Conservation (phyloP, 768 basidiomycete genomes). For the Ephemerocybe angulata region DNA sequence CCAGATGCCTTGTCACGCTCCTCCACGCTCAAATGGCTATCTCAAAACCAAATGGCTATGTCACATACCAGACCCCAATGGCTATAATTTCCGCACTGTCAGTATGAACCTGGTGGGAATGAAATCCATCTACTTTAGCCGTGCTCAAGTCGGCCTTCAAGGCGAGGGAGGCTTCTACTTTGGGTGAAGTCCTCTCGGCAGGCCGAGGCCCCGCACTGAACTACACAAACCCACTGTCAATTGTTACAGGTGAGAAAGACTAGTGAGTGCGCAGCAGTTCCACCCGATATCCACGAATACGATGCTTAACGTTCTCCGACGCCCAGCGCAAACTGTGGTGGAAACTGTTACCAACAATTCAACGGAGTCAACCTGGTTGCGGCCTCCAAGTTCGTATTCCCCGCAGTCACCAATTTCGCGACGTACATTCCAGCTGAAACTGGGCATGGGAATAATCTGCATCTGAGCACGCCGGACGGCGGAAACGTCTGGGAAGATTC, state of each 20-base stretch:
- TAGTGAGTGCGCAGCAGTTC: constrained; percentile 14
- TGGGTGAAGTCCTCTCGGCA: constrained; percentile 22
- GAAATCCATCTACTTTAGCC: too few species aligned
- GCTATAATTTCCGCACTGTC: too few species aligned
- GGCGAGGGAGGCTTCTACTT: constrained; percentile 16
- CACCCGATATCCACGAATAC: not conserved
- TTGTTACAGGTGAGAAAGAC: constrained; percentile 22
- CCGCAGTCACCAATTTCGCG: constrained; percentile 9
- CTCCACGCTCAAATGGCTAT: too few species aligned
- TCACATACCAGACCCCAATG: too few species aligned
- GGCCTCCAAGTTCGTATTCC: constrained; percentile 10
- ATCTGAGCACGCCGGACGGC: constrained; percentile 14
- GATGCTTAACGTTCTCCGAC: not conserved
- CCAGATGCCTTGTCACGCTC: too few species aligned
- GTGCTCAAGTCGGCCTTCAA: constrained; percentile 5
- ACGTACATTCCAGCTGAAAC: constrained; percentile 16
- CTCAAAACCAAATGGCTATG: too few species aligned
- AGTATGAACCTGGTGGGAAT: too few species aligned
- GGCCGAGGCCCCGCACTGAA: constrained; percentile 5
- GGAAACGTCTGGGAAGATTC: constrained; percentile 11
- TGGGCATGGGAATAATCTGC: constrained; percentile 18
- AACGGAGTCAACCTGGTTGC: constrained; percentile 8
- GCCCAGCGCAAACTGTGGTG: constrained; percentile 16
- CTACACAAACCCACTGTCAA: constrained; percentile 18
- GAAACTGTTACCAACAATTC: constrained; percentile 16